Evolutionary conservation across 1,139 yeast genomes (phyloP), one percentile per base, ranked within the genome.

Genomic region (Suhomyces panamericanus): DNA sequence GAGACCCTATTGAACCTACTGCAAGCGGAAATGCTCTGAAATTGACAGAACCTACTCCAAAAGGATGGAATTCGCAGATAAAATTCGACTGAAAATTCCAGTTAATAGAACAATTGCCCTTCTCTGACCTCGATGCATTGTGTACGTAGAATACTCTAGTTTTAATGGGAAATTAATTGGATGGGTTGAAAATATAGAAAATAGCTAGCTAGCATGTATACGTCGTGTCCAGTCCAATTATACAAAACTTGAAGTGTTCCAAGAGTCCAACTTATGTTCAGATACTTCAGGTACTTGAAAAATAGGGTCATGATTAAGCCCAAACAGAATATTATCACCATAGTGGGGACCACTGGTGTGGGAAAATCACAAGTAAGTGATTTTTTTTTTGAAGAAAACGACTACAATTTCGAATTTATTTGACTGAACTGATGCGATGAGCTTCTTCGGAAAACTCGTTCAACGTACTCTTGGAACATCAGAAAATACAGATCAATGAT

Each of bases 311-410:
- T 50, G 55, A 49, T 51, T 5, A 39, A 41, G 60, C 65, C 69
- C 8, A 66, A 66, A 52, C 66, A 66, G 53, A 66, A 64, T 46
- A 61, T 88, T 10, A 75, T 87, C 27, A 81, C 88, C 26, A 81
- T 88, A n/a, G 87, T 88, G 7, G 99, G 99, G 0, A 91, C 97
- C 32, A 93, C 99, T 0, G 99, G 99, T 0, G 98, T 90, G n/a
- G 99, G 99, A 0, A 93, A 93, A 60, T 91, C 97, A 0, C 88
- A 90, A 57, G 77, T 82, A 57, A 61, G 81, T 56, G 30, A n/a
- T 26, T 11, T 26, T n/a, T 10, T 26, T 26, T 3, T n/a, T 6
- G 6, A 29, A 16, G 13, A 22, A 17, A 34, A 12, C 10, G 6
- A n/a, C 11, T 12, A 6, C 2, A 33, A 33, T 22, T 14, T 11